Evolutionary conservation across 2,329 filamentous ascomycete genomes (phyloP).

Genomic region (Neofusicoccum laricinum): DNA sequence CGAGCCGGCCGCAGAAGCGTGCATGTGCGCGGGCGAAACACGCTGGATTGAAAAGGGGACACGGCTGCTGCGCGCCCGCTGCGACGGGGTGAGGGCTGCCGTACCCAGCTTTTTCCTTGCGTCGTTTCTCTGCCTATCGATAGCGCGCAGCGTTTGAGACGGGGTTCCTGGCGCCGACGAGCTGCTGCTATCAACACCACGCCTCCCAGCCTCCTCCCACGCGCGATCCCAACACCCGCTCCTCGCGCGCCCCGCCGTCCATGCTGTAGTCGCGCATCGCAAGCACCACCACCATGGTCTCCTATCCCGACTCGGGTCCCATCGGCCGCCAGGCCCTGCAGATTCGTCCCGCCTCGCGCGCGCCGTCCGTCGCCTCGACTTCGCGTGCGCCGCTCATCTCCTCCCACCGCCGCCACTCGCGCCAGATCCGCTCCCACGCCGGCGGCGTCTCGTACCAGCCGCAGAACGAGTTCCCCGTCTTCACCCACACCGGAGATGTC

Average conservation of each 20-base stretch:
- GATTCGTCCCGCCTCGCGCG: conserved; percentile 49
- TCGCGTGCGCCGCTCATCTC: conserved; percentile 49
- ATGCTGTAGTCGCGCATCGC: not conserved
- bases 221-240: not conserved
- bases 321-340: conserved; percentile 52
- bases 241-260: not conserved
- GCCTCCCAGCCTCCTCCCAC: not conserved
- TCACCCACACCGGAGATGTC: conserved; percentile 86
- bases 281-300: conserved; percentile 51
- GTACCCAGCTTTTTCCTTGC: not conserved
- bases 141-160: not conserved
- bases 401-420: conserved; percentile 55
- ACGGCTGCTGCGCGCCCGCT: not conserved
- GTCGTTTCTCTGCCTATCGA: not conserved
- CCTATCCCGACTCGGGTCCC: conserved; percentile 55
- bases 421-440: conserved; percentile 78
- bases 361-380: conserved; percentile 60
- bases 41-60: conserved; percentile 1
- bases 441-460: conserved; percentile 67
- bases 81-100: not conserved
- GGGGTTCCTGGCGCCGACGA: not conserved
- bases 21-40: not conserved
- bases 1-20: not conserved
- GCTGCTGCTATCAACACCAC: not conserved
- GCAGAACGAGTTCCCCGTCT: conserved; percentile 90